Evolutionary conservation across 768 basidiomycete species (phyloP), one percentile per base, ranked within the genome.

Genomic region (Lentinula guzmanii): DNA sequence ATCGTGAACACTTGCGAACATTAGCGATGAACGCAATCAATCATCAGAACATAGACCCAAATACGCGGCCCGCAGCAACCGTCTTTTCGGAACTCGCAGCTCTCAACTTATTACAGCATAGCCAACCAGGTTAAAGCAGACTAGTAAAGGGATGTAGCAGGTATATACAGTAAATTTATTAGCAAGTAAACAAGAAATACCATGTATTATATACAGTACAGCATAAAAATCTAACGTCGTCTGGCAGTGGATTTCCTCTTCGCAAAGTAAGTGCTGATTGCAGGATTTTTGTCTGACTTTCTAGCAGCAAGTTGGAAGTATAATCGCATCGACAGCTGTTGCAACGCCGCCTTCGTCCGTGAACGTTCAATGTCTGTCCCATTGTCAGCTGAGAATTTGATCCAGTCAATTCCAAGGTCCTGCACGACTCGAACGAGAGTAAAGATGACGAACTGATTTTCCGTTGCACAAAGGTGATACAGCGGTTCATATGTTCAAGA

Each of bases 291-390:
- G 28, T 51, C 45, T 13, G 60, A 41, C 24, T 43, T 61, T 24
- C 46, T 57, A 59, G 62, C 74, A 55, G 66, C 64, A 7, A 82
- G 84, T 65, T 89, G 86, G 67, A 87, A 90, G 66, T 82, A 70
- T 11, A 91, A 72, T 24, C 86, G 82, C 75, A 87, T 79, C 8
- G 82, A 76, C 13, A 90, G 70, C 48, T 81, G 82, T 67, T 91
- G 87, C 53, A 91, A 71, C 0, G 81, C 79, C 2, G 84, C 86
- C 65, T 92, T 93, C 4, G 84, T 80, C 60, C 87, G 80, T 2
- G 90, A 90, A 52, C 91, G 85, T 63, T 91, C 90, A 37, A 93
- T 77, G 70, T 89, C 83, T 1, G 86, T 84, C 31, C 90, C 51
- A 82, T 89, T 90, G 41, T 69, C 68, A 35, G 52, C 54, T 24